Evolutionary conservation across 164 flowering plant genomes (phyloP), one percentile per base, ranked within the genome.

Genomic region (Magnolia kwangsiensis): DNA sequence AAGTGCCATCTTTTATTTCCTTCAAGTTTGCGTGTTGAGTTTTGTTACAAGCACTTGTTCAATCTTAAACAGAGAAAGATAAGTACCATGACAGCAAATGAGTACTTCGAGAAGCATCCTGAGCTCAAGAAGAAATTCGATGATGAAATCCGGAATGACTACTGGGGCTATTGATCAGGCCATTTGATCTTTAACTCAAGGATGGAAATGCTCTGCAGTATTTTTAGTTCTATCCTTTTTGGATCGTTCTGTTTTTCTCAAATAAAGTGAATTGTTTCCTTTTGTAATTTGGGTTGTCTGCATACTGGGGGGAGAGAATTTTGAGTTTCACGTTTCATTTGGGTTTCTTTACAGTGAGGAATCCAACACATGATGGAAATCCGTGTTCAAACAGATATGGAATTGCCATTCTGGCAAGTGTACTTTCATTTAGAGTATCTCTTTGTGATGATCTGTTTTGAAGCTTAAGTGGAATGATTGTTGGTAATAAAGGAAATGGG

Each of bases 21-120:
- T 23, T 23, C 37, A 59, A 13, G 75, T 73, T 51, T 18, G 23
- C 19, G 75, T 8, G 2, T 10, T 23, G 11, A 5, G 50, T n/a
- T 75, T 71, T 74, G 70, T 74, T 55, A 72, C 63, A 6, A 8
- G 9, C 14, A 58, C 14, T 67, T 69, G 9, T 67, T 76, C 65
- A 8, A 1, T 75, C 64, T 75, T 67, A 10, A 50, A 76, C 93
- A 95, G 98, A 76, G 87, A 84, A 91, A 93, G 85, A 77, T 95
- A 61, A 85, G 92, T 81, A 93, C 97, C 82, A 95, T 95, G 98
- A 93, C 98, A 18, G 97, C 97, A 0, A 88, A 95, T 51, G 98
- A 95, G 50, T 95, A 95, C 88, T 95, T 95, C 59, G 97, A 71
- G 76, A 95, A 95, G 87, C 96, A 95, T 79, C 98, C 98, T 1